Evolutionary conservation across 768 basidiomycete species (phyloP).

Genomic region (Suillus bovinus): DNA sequence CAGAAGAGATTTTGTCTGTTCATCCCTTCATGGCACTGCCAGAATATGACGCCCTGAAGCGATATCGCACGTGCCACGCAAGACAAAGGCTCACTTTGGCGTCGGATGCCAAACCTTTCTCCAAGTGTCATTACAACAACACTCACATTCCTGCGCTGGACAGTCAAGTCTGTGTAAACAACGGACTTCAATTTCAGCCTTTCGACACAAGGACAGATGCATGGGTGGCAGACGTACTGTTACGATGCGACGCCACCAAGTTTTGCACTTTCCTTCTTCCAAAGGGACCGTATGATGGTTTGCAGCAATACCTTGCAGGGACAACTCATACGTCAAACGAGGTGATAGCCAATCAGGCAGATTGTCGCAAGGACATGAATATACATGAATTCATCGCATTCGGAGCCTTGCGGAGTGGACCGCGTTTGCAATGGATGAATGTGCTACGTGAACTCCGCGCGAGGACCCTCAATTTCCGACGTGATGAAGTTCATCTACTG

Average conservation of each 20-base stretch:
- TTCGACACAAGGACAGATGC: conserved; percentile 27
- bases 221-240: conserved; percentile 18
- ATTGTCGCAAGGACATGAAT: conserved; percentile 40
- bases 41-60: conserved; percentile 14
- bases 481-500: conserved; percentile 41
- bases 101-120: conserved; percentile 26
- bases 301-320: conserved; percentile 38
- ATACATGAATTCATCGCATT: conserved; percentile 50
- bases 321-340: conserved; percentile 44
- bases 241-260: background rate
- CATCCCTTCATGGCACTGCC: conserved; percentile 18
- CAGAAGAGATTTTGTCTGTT: background rate
- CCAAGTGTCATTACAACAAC: conserved; percentile 16
- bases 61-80: conserved; percentile 17
- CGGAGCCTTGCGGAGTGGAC: conserved; percentile 45
- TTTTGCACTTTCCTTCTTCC: conserved; percentile 37
- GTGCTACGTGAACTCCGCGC: conserved; percentile 47
- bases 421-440: conserved; percentile 50
- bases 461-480: conserved; percentile 38
- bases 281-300: conserved; percentile 29
- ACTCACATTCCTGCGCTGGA: conserved; percentile 17
- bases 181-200: conserved; percentile 32
- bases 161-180: conserved; percentile 30
- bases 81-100: conserved; percentile 24
- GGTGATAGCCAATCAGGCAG: conserved; percentile 42